Base-by-base conservation (phyloP, 164 flowering plant species). In the Chimonanthus salicifolius region DNA sequence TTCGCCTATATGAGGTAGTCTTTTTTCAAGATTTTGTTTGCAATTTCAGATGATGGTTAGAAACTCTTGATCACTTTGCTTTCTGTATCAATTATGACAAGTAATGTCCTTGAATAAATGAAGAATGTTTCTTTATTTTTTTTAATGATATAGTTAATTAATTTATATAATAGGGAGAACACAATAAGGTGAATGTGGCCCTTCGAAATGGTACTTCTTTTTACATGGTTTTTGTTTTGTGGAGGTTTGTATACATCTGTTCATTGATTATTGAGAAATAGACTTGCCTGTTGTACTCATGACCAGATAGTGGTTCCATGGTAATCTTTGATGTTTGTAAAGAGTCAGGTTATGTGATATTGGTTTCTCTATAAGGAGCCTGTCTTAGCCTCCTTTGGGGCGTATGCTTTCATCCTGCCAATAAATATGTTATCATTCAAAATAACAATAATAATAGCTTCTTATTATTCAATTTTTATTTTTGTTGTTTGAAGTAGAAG, bases 1-100 rank as follows among this genome's bases (percentile, higher is more conserved):
- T 93, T 71, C 88, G 86, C 75, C 79, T 90, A 77, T 84, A 78
- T 70, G 97, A 93, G 98, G 98, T 90, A 74, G 71, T 76, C 9
- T 33, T 48, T 65, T 68, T 33, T 62, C 6, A 62, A 45, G 16
- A 47, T 63, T 46, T 44, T 11, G 11, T 54, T 54, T 54, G 4
- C 11, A 11, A 9, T 54, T 54, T 54, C 13, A 54, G 16, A 13
- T 10, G 4, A 33, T 10, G 60, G 16, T 54, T 54, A 54, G 11
- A n/a, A 54, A n/a, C 16, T 54, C 60, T 11, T 4, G n/a, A 10
- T 54, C n/a, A 13, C 60, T 10, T 54, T 54, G 60, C 60, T 54
- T 54, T 54, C 16, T 13, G 60, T 13, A 13, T 54, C 60, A 54
- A 54, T 54, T 54, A 54, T 54, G 60, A 54, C 16, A 54, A 54